Evolutionary conservation across 2,329 filamentous ascomycete genomes (phyloP).

Genomic region (Phyllachora maydis): DNA sequence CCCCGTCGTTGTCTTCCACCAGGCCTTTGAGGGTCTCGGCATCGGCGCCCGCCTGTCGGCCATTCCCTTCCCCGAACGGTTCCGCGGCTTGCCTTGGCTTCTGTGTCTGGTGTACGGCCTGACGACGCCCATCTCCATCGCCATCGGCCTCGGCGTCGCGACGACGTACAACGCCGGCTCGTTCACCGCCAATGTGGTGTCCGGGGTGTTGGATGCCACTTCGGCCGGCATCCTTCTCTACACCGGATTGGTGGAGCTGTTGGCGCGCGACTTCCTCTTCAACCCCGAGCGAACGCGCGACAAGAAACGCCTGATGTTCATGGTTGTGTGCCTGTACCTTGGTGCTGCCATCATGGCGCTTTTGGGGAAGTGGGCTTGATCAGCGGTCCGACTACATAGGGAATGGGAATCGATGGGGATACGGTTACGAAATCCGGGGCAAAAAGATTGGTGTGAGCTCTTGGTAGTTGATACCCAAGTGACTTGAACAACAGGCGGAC

Average conservation of each 20-base stretch:
- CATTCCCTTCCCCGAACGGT: conserved; percentile 24
- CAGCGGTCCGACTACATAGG: background rate
- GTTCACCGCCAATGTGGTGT: conserved; percentile 19
- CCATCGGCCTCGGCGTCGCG: conserved; percentile 20
- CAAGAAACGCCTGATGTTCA: conserved; percentile 15
- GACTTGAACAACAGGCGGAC: too few relatives aligned
- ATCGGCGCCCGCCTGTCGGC: conserved; percentile 37
- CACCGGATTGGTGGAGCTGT: conserved; percentile 24
- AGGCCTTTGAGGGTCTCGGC: conserved; percentile 41
- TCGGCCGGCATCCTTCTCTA: conserved; percentile 27
- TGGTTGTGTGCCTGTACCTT: conserved; percentile 17
- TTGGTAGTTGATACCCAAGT: too few relatives aligned
- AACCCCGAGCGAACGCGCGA: conserved; percentile 19
- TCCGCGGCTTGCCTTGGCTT: conserved; percentile 23
- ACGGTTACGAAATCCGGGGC: too few relatives aligned
- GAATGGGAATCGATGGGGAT: too few relatives aligned
- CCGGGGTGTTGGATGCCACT: conserved; percentile 21
- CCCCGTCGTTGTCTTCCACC: conserved; percentile 40
- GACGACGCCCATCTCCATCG: conserved; percentile 29
- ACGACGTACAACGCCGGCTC: conserved; percentile 13
- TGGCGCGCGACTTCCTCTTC: conserved; percentile 27
- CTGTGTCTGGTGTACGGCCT: conserved; percentile 25
- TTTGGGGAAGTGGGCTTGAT: conserved; percentile 26
- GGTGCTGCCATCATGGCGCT: conserved; percentile 24
- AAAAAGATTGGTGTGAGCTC: too few relatives aligned